These are phyloP conservation scores for Sedum album DNA, from an alignment of 164 flowering plant genomes.

Conservation along the genomic window DNA sequence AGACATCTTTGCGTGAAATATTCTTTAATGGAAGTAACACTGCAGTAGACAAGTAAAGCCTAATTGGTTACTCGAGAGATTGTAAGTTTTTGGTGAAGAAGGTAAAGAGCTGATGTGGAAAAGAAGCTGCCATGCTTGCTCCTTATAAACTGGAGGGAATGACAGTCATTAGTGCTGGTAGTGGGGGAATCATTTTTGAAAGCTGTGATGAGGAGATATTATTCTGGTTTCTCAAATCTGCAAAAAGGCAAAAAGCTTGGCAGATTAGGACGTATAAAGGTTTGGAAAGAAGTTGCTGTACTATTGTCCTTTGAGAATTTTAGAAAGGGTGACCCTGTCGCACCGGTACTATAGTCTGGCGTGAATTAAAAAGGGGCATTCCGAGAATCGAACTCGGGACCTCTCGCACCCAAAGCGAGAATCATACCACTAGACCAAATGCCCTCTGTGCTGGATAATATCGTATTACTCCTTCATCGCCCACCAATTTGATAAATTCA, in stretches of 20 bases:
- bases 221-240: background rate
- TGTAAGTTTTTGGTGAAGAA: background rate
- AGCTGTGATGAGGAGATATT: background rate
- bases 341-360: slow-evolving; percentile 22
- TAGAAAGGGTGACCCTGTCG: slow-evolving; percentile 63
- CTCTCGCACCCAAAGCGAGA: slow-evolving; percentile 99
- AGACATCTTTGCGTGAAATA: slow-evolving; percentile 27
- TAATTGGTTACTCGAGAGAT: background rate
- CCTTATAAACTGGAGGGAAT: slow-evolving; percentile 1
- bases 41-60: background rate
- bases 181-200: background rate
- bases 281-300: background rate
- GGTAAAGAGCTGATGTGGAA: background rate
- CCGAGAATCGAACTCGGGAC: slow-evolving; percentile 86
- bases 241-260: background rate
- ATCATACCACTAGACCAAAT: slow-evolving; percentile 92
- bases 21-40: background rate
- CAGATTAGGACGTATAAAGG: background rate
- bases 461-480: background rate
- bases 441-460: background rate
- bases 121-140: background rate
- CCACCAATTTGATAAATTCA: background rate
- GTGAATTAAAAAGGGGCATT: slow-evolving; percentile 43
- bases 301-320: background rate
- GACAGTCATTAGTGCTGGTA: background rate